phyloP scores from a whole-genome alignment of 2,329 filamentous ascomycete species.

The Cladosporium sp. region DNA sequence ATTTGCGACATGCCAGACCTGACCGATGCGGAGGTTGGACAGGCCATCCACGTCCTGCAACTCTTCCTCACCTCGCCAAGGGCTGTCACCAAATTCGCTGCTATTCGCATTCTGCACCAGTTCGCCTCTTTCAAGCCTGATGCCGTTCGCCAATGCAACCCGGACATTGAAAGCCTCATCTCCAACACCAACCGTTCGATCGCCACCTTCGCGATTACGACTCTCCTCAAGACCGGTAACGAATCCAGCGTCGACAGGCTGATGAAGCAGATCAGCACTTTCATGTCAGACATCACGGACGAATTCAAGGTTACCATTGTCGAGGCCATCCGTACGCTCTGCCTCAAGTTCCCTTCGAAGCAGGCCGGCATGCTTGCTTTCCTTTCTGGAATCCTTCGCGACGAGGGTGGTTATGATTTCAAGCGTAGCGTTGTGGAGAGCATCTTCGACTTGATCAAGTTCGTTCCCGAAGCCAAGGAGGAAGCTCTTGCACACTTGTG shows the following conservation, averaged over 20 bases:
- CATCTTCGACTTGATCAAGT: slow-evolving; percentile 99
- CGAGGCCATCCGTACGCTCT: slow-evolving; percentile 92
- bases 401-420: slow-evolving; percentile 97
- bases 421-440: slow-evolving; percentile 97
- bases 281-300: slow-evolving; percentile 98
- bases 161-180: slow-evolving; percentile 93
- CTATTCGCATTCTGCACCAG: slow-evolving; percentile 91
- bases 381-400: slow-evolving; percentile 90
- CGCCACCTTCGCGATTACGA: slow-evolving; percentile 96
- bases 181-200: slow-evolving; percentile 96
- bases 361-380: slow-evolving; percentile 97
- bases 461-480: slow-evolving; percentile 81
- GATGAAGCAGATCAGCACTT: slow-evolving; percentile 97
- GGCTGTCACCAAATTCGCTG: slow-evolving; percentile 94
- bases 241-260: slow-evolving; percentile 93
- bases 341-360: slow-evolving; percentile 96
- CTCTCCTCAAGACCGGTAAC: slow-evolving; percentile 95
- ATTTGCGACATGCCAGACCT: slow-evolving; percentile 94
- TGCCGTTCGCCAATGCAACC: slow-evolving; percentile 89
- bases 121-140: slow-evolving; percentile 96
- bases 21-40: slow-evolving; percentile 82
- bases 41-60: slow-evolving; percentile 92
- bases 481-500: slow-evolving; percentile 89
- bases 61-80: slow-evolving; percentile 94
- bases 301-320: slow-evolving; percentile 99